Evolutionary conservation across 768 basidiomycete genomes (phyloP).

Genomic region (Termitomyces sp.): DNA sequence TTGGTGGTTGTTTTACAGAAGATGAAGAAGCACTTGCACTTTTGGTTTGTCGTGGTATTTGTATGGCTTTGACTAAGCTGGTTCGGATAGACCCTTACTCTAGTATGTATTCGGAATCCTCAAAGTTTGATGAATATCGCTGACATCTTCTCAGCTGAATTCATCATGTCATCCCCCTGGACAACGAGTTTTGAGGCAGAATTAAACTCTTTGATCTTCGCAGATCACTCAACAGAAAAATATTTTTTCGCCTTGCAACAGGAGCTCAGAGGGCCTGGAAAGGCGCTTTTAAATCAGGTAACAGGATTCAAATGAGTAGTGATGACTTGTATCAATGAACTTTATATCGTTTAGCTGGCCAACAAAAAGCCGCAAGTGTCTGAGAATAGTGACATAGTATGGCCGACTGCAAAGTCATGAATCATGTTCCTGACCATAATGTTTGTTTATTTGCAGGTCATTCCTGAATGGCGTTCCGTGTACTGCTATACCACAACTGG

Average conservation of each 20-base stretch:
- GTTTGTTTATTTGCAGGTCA: background rate
- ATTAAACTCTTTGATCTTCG: constrained; percentile 25
- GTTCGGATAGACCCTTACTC: constrained; percentile 18
- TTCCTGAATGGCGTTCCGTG: constrained; percentile 6
- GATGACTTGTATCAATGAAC: background rate
- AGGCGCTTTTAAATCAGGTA: constrained; percentile 23
- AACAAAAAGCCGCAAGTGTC: background rate
- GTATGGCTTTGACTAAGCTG: constrained; percentile 39
- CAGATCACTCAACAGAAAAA: constrained; percentile 7
- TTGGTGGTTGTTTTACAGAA: constrained; percentile 36
- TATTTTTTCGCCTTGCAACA: constrained; percentile 25
- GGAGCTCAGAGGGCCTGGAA: constrained; percentile 21
- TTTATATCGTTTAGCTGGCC: background rate
- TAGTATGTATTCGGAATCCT: constrained; percentile 18
- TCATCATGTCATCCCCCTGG: constrained; percentile 42
- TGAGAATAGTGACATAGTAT: background rate
- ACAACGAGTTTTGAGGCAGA: constrained; percentile 36
- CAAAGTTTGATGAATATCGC: background rate
- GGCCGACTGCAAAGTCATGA: background rate
- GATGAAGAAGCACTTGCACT: constrained; percentile 48
- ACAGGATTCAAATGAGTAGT: background rate
- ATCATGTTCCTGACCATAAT: background rate
- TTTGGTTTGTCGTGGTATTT: constrained; percentile 43
- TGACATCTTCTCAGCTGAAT: constrained; percentile 16
- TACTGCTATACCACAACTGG: constrained; percentile 3